These are phyloP conservation scores for Aspergillus mulundensis DNA, from an alignment of 495 filamentous ascomycete genomes.

Conservation along the genomic window DNA sequence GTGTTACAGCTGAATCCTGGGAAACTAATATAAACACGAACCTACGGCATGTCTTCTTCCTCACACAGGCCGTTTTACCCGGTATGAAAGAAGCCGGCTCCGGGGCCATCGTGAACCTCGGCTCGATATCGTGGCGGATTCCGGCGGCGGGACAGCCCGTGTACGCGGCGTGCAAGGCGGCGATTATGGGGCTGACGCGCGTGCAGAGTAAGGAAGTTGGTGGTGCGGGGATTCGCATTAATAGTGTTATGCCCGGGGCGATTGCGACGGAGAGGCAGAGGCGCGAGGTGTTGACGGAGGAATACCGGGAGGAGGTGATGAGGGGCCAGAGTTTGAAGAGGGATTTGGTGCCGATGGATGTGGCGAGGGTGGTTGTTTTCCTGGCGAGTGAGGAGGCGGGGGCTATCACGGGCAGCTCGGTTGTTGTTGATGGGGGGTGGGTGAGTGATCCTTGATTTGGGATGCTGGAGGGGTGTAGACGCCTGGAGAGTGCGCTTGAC, in stretches of 20 bases:
- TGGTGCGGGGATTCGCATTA: constrained; percentile 13
- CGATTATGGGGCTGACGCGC: constrained; percentile 25
- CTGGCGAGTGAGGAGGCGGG: constrained; percentile 47
- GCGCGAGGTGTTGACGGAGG: constrained; percentile 37
- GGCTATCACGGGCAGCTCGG: constrained; percentile 43
- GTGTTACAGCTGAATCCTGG: constrained; percentile 25
- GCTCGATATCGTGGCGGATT: constrained; percentile 28
- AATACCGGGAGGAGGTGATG: constrained; percentile 38
- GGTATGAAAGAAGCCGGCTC: constrained; percentile 19
- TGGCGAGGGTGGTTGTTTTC: constrained; percentile 48
- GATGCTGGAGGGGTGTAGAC: too few species aligned
- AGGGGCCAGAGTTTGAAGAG: constrained; percentile 37
- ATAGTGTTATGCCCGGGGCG: constrained; percentile 30
- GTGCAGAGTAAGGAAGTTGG: constrained; percentile 20
- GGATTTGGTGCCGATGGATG: constrained; percentile 42
- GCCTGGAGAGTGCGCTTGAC: too few species aligned
- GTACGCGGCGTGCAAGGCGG: constrained; percentile 28
- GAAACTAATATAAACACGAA: constrained; percentile 25
- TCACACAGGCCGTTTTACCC: constrained; percentile 30
- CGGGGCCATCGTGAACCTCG: constrained; percentile 27
- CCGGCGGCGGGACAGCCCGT: constrained; percentile 18
- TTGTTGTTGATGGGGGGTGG: constrained; percentile 35
- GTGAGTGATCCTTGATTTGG: constrained; percentile 14
- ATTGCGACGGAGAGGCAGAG: constrained; percentile 36
- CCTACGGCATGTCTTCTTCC: constrained; percentile 33